Conservation (phyloP, 1,284 basidiomycete species). For the Porodaedalea pini region DNA sequence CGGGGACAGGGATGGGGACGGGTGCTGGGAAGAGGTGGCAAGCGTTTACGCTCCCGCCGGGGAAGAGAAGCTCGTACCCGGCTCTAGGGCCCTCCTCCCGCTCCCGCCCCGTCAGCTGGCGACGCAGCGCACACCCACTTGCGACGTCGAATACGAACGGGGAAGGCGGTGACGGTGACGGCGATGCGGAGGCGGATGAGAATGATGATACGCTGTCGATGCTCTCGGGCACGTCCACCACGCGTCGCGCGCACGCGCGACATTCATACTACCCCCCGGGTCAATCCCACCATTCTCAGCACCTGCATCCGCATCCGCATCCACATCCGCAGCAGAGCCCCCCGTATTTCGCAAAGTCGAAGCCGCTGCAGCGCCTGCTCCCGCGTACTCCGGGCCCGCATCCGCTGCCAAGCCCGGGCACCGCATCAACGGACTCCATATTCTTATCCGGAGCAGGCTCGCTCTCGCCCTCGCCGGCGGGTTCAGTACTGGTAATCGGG, state of each 20-base stretch:
- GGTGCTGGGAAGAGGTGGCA: not conserved
- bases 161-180: not conserved
- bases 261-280: too few species aligned
- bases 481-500: slow-evolving; percentile 15
- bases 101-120: slow-evolving; percentile 5
- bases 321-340: too few species aligned
- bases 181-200: not conserved
- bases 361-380: not conserved
- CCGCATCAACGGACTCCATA: not conserved
- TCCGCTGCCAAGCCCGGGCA: not conserved
- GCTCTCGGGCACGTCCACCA: slow-evolving; percentile 5
- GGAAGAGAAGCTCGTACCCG: slow-evolving; percentile 11
- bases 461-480: not conserved
- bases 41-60: not conserved
- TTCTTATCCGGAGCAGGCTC: not conserved
- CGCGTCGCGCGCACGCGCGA: not conserved
- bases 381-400: not conserved
- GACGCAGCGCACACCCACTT: slow-evolving; percentile 7
- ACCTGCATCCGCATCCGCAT: too few species aligned
- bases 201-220: slow-evolving; percentile 15
- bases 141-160: not conserved
- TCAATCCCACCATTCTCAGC: too few species aligned
- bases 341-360: too few species aligned
- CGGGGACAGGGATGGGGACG: not conserved
- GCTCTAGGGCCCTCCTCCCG: not conserved